Conservation (phyloP, 768 basidiomycete genomes). For the Rhizopogon vulgaris region DNA sequence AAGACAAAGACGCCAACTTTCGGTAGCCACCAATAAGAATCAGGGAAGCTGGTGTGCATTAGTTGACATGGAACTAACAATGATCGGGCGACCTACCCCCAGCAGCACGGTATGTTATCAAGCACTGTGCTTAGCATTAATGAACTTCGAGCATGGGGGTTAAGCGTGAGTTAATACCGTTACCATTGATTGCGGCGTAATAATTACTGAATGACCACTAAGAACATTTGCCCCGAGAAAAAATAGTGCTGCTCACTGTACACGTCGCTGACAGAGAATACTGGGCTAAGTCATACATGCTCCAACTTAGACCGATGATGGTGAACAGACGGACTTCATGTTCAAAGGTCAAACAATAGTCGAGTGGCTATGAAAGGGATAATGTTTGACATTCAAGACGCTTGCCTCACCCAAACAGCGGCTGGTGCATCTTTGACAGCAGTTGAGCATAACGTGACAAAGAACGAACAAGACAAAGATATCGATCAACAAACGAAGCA, state of each 20-base stretch:
- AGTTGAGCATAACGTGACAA: neutral
- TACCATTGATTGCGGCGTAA: neutral
- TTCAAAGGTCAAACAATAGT: conserved; percentile 4
- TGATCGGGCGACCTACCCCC: neutral
- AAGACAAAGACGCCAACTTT: neutral
- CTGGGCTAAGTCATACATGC: conserved; percentile 2
- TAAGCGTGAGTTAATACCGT: neutral
- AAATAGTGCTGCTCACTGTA: conserved; percentile 1
- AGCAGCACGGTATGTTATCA: conserved; percentile 1
- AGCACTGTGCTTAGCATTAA: neutral
- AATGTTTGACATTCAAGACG: neutral
- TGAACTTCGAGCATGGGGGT: neutral
- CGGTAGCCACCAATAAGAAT: conserved; percentile 3
- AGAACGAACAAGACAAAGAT: no score
- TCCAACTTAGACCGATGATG: neutral
- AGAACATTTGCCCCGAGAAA: neutral
- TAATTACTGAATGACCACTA: neutral
- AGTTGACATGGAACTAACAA: neutral
- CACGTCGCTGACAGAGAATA: conserved; percentile 1
- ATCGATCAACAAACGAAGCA: neutral
- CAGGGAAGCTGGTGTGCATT: neutral
- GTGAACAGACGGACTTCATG: conserved; percentile 3
- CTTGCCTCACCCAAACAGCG: neutral
- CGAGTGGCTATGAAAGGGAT: neutral
- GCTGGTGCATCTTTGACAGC: neutral